Evolutionary conservation across 1,284 basidiomycete species (phyloP).

Genomic region (Pseudomicrostroma phylloplanum): DNA sequence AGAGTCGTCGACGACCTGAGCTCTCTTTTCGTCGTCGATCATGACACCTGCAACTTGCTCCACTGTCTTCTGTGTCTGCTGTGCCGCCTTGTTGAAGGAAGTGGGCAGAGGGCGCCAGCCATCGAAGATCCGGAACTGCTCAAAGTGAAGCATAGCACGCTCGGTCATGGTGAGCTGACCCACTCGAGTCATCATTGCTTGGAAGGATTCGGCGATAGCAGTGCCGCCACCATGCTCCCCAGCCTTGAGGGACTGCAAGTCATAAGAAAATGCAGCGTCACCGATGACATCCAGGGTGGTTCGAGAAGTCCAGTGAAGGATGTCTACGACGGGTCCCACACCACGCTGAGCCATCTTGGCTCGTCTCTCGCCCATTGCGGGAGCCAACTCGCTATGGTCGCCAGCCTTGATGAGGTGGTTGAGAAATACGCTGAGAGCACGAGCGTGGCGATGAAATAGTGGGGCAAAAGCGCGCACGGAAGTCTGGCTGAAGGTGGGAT

Average conservation of each 20-base stretch:
- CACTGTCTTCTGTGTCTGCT: conserved; percentile 1
- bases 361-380: neutral
- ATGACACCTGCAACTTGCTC: conserved; percentile 1
- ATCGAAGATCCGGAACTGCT: conserved; percentile 14
- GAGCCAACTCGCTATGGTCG: neutral
- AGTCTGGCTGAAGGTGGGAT: conserved; percentile 15
- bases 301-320: conserved; percentile 16
- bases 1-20: conserved; percentile 3
- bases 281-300: conserved; percentile 22
- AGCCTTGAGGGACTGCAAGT: conserved; percentile 14
- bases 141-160: conserved; percentile 12
- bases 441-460: conserved; percentile 12
- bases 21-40: conserved; percentile 8
- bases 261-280: conserved; percentile 17
- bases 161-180: conserved; percentile 9
- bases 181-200: conserved; percentile 9
- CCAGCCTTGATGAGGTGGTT: conserved; percentile 1
- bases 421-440: conserved; percentile 8
- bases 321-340: conserved; percentile 13
- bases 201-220: conserved; percentile 12
- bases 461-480: conserved; percentile 15
- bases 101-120: conserved; percentile 10
- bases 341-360: neutral
- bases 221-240: conserved; percentile 9
- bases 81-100: conserved; percentile 10